Evolutionary conservation across 2,329 filamentous ascomycete species (phyloP), one percentile per base, ranked within the genome.

Genomic region (Colletotrichum liaoningense): DNA sequence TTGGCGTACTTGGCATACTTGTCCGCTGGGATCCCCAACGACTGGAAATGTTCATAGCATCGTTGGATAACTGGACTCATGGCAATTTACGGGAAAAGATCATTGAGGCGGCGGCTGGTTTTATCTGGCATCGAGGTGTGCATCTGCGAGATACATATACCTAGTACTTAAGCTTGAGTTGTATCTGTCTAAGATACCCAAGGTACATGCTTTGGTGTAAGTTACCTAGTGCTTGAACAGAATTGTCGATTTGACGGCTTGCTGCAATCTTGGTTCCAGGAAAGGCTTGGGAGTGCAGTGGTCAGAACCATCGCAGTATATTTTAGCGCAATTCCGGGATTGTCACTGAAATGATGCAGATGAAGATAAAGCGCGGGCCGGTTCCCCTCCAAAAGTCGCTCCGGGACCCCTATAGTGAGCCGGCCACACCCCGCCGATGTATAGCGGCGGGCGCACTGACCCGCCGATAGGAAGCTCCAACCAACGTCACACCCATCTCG

Each of bases 1-100:
- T 49, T 60, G 67, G 67, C 63, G 52, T 16, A 56, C 55, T 46
- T 56, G 62, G 62, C 66, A 73, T 65, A 56, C 58, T 56, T 71
- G 71, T 73, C 59, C 28, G 12, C 16, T 42, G 56, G 62, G 59
- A 57, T 12, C 46, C 52, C 46, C 63, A 35, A 35, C 46, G 56
- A 26, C 19, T 12, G 67, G 63, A 52, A 46, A 11, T 65, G 56
- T 54, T 57, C 67, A 66, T 42, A 49, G 56, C 33, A 66, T 33
- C 33, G 26, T 59, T 38, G 60, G 54, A 52, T 57, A 59, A 49
- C 49, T 52, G 55, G 71, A 57, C 60, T 66, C 49, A 38, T 70
- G 60, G 60, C 62, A 71, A 71, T 57, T 66, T 46, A 52, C 52
- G 60, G 56, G 1, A 30, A 65, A 56, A 70, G 46, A 71, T 52